phyloP scores from a whole-genome alignment of 1,139 yeast genomes.

The Blastobotrys buckinghamii region DNA sequence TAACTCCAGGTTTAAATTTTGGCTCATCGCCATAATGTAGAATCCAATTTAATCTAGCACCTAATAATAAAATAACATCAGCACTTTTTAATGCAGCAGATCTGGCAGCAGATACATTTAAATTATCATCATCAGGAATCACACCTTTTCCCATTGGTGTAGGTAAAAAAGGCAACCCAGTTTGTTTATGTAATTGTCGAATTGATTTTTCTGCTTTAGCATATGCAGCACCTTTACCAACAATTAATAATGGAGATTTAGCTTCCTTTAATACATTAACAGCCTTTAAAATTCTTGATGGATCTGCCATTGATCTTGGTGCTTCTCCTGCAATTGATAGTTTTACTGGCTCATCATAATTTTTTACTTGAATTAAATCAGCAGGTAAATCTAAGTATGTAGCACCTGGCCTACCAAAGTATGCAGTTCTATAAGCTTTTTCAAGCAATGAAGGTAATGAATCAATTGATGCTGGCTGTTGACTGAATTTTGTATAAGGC shows the following conservation, averaged over 20 bases:
- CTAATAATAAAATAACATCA: slow-evolving; percentile 51
- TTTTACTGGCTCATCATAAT: slow-evolving; percentile 7
- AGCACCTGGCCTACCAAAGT: slow-evolving; percentile 51
- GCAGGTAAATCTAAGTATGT: slow-evolving; percentile 62
- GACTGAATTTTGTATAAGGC: slow-evolving; percentile 45
- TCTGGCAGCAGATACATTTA: slow-evolving; percentile 55
- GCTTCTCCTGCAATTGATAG: slow-evolving; percentile 25
- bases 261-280: slow-evolving; percentile 33
- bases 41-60: slow-evolving; percentile 65
- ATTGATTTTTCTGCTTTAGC: slow-evolving; percentile 38
- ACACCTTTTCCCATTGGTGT: slow-evolving; percentile 78
- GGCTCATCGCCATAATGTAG: slow-evolving; percentile 56
- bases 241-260: slow-evolving; percentile 45
- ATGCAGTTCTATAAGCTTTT: slow-evolving; percentile 45
- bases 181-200: slow-evolving; percentile 36
- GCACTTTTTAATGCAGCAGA: slow-evolving; percentile 49
- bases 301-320: slow-evolving; percentile 41
- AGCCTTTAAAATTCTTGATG: slow-evolving; percentile 34
- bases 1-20: slow-evolving; percentile 41
- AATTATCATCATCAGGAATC: slow-evolving; percentile 41
- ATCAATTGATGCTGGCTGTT: slow-evolving; percentile 37
- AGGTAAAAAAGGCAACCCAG: slow-evolving; percentile 51
- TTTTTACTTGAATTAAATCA: slow-evolving; percentile 41
- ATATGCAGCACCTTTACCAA: slow-evolving; percentile 61
- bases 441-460: slow-evolving; percentile 40